Evolutionary conservation across 2,329 filamentous ascomycete species (phyloP).

Genomic region (Dothidotthia symphoricarpi): DNA sequence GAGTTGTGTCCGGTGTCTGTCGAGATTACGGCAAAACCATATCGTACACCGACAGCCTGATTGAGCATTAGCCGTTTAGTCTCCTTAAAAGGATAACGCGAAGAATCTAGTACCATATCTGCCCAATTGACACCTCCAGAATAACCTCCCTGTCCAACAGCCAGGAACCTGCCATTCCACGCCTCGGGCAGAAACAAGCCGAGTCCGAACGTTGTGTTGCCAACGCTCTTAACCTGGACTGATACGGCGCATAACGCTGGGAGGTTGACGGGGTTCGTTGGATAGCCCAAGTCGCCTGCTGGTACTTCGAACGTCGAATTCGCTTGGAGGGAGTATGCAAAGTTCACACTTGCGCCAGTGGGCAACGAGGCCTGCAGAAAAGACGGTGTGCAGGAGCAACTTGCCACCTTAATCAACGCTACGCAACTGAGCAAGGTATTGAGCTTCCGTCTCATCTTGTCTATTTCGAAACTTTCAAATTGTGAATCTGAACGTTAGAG

Average conservation of each 20-base stretch:
- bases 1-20: slow-evolving; percentile 50
- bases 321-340: slow-evolving; percentile 29
- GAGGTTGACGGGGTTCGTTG: slow-evolving; percentile 39
- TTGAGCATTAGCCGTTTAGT: not conserved
- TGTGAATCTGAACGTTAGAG: too few species aligned
- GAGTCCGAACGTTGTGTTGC: slow-evolving; percentile 40
- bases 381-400: slow-evolving; percentile 37
- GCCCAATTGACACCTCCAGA: slow-evolving; percentile 50
- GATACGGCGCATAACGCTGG: slow-evolving; percentile 42
- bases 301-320: slow-evolving; percentile 44
- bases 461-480: not conserved
- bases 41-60: slow-evolving; percentile 30
- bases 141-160: slow-evolving; percentile 50
- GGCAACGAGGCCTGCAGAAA: slow-evolving; percentile 38
- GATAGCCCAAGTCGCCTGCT: slow-evolving; percentile 41
- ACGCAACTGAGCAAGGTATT: slow-evolving; percentile 13
- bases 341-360: slow-evolving; percentile 38
- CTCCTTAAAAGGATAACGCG: not conserved
- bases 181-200: slow-evolving; percentile 41
- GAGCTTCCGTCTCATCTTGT: slow-evolving; percentile 13
- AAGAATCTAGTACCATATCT: slow-evolving; percentile 45
- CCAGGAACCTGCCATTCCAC: slow-evolving; percentile 41
- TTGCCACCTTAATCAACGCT: slow-evolving; percentile 18
- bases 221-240: slow-evolving; percentile 39
- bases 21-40: slow-evolving; percentile 47